Evolutionary conservation across 2,329 filamentous ascomycete genomes (phyloP), one percentile per base, ranked within the genome.

Genomic region (Hypocrella siamensis): DNA sequence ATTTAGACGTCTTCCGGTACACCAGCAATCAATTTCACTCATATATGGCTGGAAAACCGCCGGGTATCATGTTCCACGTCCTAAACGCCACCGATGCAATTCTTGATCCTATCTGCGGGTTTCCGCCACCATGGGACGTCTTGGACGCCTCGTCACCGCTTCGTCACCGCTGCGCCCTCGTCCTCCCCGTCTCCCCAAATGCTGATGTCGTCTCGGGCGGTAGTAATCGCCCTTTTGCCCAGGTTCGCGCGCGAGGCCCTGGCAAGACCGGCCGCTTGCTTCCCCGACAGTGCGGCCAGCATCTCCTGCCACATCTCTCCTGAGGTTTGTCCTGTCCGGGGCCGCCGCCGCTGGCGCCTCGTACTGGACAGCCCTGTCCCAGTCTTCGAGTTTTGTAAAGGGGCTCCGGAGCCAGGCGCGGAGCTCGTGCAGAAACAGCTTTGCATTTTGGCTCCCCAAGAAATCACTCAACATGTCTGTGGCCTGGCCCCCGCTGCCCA

Each of bases 281-380:
- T 12, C 17, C 7, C 14, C 21, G n/a, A n/a, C 28, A 12, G 12
- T 16, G 8, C 7, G 17, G 15, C 29, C 19, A 4, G 22, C 7
- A 8, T 10, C 16, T 31, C 27, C 30, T 4, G 24, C 26, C 29
- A 6, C 25, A 24, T n/a, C n/a, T n/a, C n/a, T n/a, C n/a, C n/a
- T n/a, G n/a, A n/a, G n/a, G n/a, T n/a, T n/a, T n/a, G n/a, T n/a
- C n/a, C n/a, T n/a, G n/a, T n/a, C n/a, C n/a, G n/a, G n/a, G n/a
- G n/a, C n/a, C n/a, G n/a, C n/a, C n/a, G n/a, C n/a, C n/a, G n/a
- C n/a, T n/a, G n/a, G n/a, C n/a, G n/a, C n/a, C 17, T 46, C 45
- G 21, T 93, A 93, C 51, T 88, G 82, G 11, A 86, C 81, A 40
- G 74, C 61, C 14, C 67, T 60, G 56, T 94, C 88, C 84, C 85